Conservation (phyloP, 2,329 filamentous ascomycete species). For the Xylaria sp. region DNA sequence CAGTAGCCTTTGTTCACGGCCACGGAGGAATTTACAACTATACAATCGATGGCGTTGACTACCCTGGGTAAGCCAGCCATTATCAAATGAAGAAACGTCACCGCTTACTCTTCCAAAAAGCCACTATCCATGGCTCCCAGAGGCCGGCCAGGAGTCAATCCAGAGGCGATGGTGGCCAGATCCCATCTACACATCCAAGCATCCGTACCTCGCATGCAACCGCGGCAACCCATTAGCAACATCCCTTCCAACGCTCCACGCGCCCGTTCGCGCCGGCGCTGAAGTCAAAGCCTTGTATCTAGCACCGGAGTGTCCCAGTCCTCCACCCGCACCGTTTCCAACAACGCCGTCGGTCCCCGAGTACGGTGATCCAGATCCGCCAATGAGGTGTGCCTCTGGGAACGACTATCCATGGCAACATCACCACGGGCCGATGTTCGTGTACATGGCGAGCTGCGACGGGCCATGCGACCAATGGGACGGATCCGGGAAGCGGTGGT, state of each 20-base stretch:
- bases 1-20: not conserved
- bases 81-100: not conserved
- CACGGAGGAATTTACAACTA: not conserved
- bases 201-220: not conserved
- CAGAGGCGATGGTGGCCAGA: constrained; percentile 2
- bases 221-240: not conserved
- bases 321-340: not conserved
- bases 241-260: not conserved
- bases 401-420: not conserved
- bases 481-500: constrained; percentile 4
- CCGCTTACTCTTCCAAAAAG: not conserved
- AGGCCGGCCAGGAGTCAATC: not conserved
- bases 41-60: not conserved
- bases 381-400: not conserved
- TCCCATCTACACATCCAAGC: not conserved
- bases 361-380: not conserved
- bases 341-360: not conserved
- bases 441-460: constrained; percentile 3
- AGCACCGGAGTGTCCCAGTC: not conserved
- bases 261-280: not conserved
- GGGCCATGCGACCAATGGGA: constrained; percentile 1
- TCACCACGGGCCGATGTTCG: not conserved
- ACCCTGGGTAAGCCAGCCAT: not conserved
- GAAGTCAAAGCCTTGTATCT: not conserved
- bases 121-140: not conserved